These are phyloP conservation scores for Ceratocystis variospora DNA, from an alignment of 2,329 filamentous ascomycete genomes.

Conservation along the genomic window DNA sequence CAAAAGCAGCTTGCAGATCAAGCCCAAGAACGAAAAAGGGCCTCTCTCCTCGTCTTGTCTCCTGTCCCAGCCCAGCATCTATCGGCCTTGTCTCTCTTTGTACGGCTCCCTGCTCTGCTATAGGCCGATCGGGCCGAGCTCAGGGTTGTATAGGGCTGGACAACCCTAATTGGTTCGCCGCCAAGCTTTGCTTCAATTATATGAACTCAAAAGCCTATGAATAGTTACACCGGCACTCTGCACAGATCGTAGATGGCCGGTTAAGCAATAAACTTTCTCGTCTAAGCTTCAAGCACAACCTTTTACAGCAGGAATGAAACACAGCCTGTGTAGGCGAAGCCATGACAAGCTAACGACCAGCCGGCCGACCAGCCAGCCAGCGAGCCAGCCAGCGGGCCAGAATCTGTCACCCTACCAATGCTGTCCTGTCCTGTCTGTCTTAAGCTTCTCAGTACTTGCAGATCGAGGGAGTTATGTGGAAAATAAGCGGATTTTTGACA, in stretches of 20 bases:
- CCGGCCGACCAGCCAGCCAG: neutral
- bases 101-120: neutral
- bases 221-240: neutral
- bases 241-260: neutral
- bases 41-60: neutral
- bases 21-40: neutral
- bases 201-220: neutral
- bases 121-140: conserved; percentile 1
- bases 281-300: neutral
- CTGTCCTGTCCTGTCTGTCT: neutral
- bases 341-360: neutral
- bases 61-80: neutral
- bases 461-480: neutral
- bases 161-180: neutral
- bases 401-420: neutral
- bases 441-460: neutral
- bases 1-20: neutral
- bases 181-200: neutral
- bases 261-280: neutral
- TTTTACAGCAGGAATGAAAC: neutral
- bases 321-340: neutral
- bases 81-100: neutral
- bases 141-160: conserved; percentile 3
- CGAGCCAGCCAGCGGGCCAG: neutral
- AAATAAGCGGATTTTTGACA: neutral